These are phyloP conservation scores for Serendipita indica DNA, from an alignment of 768 basidiomycete genomes.

Conservation along the genomic window DNA sequence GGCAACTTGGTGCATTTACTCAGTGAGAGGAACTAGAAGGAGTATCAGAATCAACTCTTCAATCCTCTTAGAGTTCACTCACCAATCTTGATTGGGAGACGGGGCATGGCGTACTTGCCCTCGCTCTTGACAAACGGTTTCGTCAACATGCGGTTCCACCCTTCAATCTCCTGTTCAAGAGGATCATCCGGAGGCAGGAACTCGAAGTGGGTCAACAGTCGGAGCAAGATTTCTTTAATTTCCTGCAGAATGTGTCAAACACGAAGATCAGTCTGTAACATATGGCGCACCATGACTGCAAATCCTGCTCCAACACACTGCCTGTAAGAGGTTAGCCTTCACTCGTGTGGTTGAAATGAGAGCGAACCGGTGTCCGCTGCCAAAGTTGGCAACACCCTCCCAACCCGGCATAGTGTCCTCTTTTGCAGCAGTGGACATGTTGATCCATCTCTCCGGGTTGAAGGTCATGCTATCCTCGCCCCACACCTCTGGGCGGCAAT, in stretches of 20 bases:
- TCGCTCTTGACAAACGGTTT: conserved; percentile 7
- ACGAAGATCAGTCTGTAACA: not conserved
- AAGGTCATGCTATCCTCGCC: not conserved
- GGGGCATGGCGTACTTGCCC: not conserved
- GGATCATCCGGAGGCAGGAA: not conserved
- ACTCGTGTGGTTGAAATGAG: too few relatives aligned
- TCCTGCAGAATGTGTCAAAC: not conserved
- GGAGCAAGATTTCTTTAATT: conserved; percentile 3
- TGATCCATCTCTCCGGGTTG: conserved; percentile 4
- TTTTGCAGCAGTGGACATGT: not conserved
- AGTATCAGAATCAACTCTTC: too few relatives aligned
- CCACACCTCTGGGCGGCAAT: not conserved
- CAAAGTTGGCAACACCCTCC: conserved; percentile 8
- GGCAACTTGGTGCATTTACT: too few relatives aligned
- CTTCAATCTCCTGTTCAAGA: not conserved
- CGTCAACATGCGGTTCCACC: conserved; percentile 1
- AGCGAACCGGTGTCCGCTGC: too few relatives aligned
- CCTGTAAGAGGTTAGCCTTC: too few relatives aligned
- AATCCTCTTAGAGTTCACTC: too few relatives aligned
- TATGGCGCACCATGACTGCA: conserved; percentile 5
- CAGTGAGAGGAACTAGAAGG: too few relatives aligned
- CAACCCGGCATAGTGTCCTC: conserved; percentile 6
- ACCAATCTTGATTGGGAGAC: conserved; percentile 8
- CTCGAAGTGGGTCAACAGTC: conserved; percentile 1
- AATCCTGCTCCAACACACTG: not conserved